Percentiles rank a stretch among this genome's conserved stretches.
These are phyloP conservation scores for Emericellopsis terricola DNA, from an alignment of 495 filamentous ascomycete species.

Conservation along the genomic window DNA sequence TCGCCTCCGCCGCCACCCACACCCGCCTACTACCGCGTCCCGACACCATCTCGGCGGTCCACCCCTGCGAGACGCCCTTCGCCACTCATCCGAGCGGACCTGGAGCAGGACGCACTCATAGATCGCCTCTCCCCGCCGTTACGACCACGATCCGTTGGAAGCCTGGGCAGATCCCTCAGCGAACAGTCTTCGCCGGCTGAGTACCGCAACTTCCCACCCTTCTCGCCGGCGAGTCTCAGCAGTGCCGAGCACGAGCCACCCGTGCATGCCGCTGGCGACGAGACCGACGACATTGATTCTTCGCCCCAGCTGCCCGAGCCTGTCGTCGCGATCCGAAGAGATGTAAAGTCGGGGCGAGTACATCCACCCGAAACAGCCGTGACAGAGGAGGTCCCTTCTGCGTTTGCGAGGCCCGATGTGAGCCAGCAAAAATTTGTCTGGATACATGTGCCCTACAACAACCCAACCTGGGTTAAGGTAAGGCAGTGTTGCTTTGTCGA, in stretches of 20 bases:
- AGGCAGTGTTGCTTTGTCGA: slow-evolving; percentile 5
- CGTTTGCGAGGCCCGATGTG: slow-evolving; percentile 21
- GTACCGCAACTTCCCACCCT: slow-evolving; percentile 1
- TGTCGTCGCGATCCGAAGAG: slow-evolving; percentile 1
- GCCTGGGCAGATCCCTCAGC: not conserved
- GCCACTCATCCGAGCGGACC: not conserved
- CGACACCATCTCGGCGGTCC: not conserved
- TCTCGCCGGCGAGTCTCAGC: slow-evolving; percentile 1
- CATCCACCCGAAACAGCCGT: slow-evolving; percentile 4
- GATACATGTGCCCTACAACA: slow-evolving; percentile 50
- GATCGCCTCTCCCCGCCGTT: slow-evolving; percentile 1
- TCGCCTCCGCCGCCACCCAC: not conserved
- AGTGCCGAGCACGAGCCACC: not conserved
- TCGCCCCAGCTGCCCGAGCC: slow-evolving; percentile 1
- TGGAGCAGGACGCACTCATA: slow-evolving; percentile 1
- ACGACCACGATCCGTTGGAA: not conserved
- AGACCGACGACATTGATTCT: not conserved
- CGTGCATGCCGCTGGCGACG: not conserved
- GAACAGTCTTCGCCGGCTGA: not conserved
- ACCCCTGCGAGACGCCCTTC: not conserved
- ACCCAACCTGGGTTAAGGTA: slow-evolving; percentile 47
- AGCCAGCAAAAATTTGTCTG: slow-evolving; percentile 34
- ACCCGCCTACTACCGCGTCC: not conserved
- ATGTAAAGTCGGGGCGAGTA: slow-evolving; percentile 7
- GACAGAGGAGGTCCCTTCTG: slow-evolving; percentile 12